Conservation (phyloP, 2,329 filamentous ascomycete species). For the Aspergillus viridinutans region DNA sequence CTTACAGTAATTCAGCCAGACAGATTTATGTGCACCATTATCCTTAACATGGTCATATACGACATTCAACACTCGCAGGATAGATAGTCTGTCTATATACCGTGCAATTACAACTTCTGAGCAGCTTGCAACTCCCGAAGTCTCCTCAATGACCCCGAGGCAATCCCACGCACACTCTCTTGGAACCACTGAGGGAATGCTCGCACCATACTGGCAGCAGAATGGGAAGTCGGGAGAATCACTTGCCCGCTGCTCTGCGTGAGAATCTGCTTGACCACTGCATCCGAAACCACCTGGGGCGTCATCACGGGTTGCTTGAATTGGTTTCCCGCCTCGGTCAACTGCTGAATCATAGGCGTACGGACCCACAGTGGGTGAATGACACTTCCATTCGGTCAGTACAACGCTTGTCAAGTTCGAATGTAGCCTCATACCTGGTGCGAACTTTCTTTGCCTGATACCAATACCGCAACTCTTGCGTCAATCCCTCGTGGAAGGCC, state of each 20-base stretch:
- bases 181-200: slow-evolving; percentile 46
- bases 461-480: slow-evolving; percentile 34
- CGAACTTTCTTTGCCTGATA: slow-evolving; percentile 37
- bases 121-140: slow-evolving; percentile 18
- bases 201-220: slow-evolving; percentile 21
- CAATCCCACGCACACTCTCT: slow-evolving; percentile 31
- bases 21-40: background rate
- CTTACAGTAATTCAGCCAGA: too few relatives aligned
- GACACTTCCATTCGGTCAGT: slow-evolving; percentile 18
- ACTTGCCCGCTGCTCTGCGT: slow-evolving; percentile 48
- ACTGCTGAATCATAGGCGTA: slow-evolving; percentile 44
- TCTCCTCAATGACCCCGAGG: slow-evolving; percentile 20
- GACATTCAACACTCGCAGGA: too few relatives aligned
- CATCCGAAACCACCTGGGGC: slow-evolving; percentile 41
- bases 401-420: background rate
- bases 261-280: slow-evolving; percentile 49
- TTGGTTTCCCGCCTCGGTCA: slow-evolving; percentile 28
- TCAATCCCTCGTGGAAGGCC: slow-evolving; percentile 50
- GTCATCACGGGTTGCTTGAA: slow-evolving; percentile 35
- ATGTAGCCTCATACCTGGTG: slow-evolving; percentile 26
- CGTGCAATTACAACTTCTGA: background rate
- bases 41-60: background rate
- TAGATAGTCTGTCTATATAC: background rate
- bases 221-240: slow-evolving; percentile 42
- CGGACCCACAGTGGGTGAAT: slow-evolving; percentile 43